Percentiles rank a stretch among this genome's conserved stretches.
These are phyloP conservation scores for Cytospora chrysosperma DNA, from an alignment of 2,329 filamentous ascomycete species.

Conservation along the genomic window DNA sequence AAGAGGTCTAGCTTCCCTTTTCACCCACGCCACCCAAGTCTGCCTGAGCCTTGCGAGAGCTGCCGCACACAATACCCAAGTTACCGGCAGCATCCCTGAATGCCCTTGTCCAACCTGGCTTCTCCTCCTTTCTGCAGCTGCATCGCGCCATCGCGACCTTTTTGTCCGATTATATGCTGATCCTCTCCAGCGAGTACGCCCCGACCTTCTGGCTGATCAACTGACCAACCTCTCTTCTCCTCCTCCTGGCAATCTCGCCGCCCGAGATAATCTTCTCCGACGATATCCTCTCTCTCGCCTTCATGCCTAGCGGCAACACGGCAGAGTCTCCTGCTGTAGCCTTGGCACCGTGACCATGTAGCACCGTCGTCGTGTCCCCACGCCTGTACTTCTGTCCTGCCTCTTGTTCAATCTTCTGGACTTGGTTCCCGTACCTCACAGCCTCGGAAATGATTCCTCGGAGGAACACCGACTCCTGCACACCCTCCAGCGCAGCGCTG, in stretches of 20 bases:
- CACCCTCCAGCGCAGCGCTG: conserved; percentile 67
- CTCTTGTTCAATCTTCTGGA: conserved; percentile 29
- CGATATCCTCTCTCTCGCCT: conserved; percentile 52
- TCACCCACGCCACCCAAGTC: neutral
- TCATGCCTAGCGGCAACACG: conserved; percentile 72
- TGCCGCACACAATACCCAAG: conserved; percentile 9
- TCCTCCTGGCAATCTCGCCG: conserved; percentile 70
- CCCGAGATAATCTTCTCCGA: conserved; percentile 61
- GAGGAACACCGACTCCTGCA: conserved; percentile 67
- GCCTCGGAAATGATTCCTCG: conserved; percentile 65
- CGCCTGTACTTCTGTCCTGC: conserved; percentile 24
- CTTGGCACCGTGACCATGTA: conserved; percentile 9
- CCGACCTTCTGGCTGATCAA: conserved; percentile 77
- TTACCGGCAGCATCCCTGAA: neutral
- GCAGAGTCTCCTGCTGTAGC: conserved; percentile 38
- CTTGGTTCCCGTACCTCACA: conserved; percentile 55
- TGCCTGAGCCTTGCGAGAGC: neutral
- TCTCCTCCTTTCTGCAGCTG: conserved; percentile 8
- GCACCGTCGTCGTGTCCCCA: conserved; percentile 1
- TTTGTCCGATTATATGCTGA: conserved; percentile 54
- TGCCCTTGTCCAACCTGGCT: neutral
- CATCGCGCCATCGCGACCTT: conserved; percentile 31
- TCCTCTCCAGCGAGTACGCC: conserved; percentile 79
- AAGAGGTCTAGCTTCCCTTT: neutral
- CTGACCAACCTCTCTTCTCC: conserved; percentile 70